A percentile compares a stretch with the other conserved stretches of the same genome.
phyloP scores from a whole-genome alignment of 495 filamentous ascomycete species.

The Neurospora terricola region DNA sequence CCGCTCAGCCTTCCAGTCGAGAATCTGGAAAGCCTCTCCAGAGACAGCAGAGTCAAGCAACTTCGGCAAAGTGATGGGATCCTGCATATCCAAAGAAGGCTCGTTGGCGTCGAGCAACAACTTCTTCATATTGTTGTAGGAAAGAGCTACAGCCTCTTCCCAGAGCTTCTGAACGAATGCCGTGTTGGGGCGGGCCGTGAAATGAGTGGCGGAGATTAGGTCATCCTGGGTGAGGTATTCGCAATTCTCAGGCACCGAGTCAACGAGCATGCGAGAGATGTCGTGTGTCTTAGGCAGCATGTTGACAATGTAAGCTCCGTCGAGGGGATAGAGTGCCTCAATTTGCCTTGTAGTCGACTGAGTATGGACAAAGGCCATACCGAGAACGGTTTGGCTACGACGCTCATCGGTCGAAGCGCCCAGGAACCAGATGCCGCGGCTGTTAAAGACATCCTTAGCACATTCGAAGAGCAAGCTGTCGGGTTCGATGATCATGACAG shows the following conservation, averaged over 20 bases:
- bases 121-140: conserved; percentile 1
- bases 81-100: not conserved
- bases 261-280: conserved; percentile 16
- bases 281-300: conserved; percentile 13
- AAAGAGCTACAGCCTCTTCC: conserved; percentile 15
- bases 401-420: conserved; percentile 7
- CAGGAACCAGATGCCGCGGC: conserved; percentile 5
- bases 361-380: conserved; percentile 15
- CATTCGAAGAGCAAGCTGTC: conserved; percentile 23
- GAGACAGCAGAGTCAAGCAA: conserved; percentile 8
- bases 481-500: conserved; percentile 23
- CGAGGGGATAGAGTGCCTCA: conserved; percentile 14
- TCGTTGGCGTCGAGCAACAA: not conserved
- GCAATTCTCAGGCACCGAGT: conserved; percentile 13
- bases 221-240: conserved; percentile 7
- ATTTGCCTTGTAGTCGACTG: conserved; percentile 14
- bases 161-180: conserved; percentile 6
- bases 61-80: conserved; percentile 10
- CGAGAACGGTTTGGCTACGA: not conserved
- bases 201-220: not conserved
- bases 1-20: conserved; percentile 33
- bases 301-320: conserved; percentile 20
- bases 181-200: not conserved
- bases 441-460: conserved; percentile 13
- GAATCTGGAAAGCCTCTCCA: conserved; percentile 13